Base-by-base conservation (phyloP, 495 filamentous ascomycete genomes). In the Staphylotrichum tortipilum region DNA sequence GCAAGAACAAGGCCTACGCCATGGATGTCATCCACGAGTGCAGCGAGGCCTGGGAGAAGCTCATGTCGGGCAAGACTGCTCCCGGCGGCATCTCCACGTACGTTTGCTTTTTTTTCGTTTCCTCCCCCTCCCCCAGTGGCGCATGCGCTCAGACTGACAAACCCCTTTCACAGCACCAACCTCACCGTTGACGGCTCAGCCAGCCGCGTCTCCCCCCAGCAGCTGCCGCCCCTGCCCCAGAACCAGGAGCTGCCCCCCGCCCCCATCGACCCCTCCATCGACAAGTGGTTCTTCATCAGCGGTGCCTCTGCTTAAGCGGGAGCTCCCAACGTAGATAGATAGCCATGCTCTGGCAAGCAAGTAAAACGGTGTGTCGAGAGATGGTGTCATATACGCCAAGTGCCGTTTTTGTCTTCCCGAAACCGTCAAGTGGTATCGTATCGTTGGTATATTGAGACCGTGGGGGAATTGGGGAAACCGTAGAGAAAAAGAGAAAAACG, bases 281-380 rank as follows among this genome's bases (percentile, higher is more conserved):
- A 99, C 81, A 99, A 99, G 80, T 99, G 94, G 92, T 99, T 99
- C 83, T 99, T 95, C 80, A 99, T 99, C 73, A 96, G 91, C 67
- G 92, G 92, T 67, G 92, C 92, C 68, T 87, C 92, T 59, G 80
- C 86, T 47, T 95, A n/a, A n/a, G n/a, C n/a, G n/a, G n/a, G n/a
- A n/a, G n/a, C n/a, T n/a, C n/a, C n/a, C n/a, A n/a, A n/a, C n/a
- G n/a, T n/a, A n/a, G n/a, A n/a, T n/a, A 89, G 48, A 34, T 21
- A 12, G 23, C 1, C n/a, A 7, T 21, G 21, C 9, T 35, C 2
- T 29, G 18, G 14, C 15, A n/a, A n/a, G n/a, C n/a, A n/a, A n/a
- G n/a, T 30, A 15, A 43, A 15, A 30, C 10, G 8, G 4, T 22
- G 17, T 1, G 11, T 23, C 7, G 19, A 4, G 18, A n/a, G n/a